phyloP scores from a whole-genome alignment of 2,329 filamentous ascomycete species.

The Fusarium sp. region DNA sequence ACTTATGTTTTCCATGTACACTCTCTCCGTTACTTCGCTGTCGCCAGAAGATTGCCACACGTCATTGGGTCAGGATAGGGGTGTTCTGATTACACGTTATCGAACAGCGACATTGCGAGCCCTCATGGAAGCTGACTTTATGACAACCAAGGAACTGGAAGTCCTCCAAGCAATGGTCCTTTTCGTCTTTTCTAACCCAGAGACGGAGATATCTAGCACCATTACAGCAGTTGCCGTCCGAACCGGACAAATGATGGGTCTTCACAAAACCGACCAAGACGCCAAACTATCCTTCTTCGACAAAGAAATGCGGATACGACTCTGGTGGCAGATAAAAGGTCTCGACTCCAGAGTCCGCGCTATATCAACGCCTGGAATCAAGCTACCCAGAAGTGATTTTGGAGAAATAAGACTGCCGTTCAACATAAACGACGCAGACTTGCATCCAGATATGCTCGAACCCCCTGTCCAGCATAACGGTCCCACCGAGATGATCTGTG shows the following conservation, averaged over 20 bases:
- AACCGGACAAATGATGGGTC: slow-evolving; percentile 44
- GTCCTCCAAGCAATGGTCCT: slow-evolving; percentile 48
- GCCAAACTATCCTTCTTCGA: slow-evolving; percentile 39
- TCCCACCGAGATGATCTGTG: slow-evolving; percentile 67
- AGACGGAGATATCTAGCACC: slow-evolving; percentile 44
- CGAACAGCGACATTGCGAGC: slow-evolving; percentile 42
- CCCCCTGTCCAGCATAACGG: slow-evolving; percentile 58
- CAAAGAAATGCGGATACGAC: slow-evolving; percentile 44
- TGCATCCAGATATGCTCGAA: slow-evolving; percentile 61
- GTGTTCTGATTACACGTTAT: slow-evolving; percentile 36
- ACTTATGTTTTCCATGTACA: slow-evolving; percentile 47
- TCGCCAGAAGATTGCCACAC: slow-evolving; percentile 29
- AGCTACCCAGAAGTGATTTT: slow-evolving; percentile 12
- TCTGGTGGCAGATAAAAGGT: slow-evolving; percentile 46
- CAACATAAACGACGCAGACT: slow-evolving; percentile 66
- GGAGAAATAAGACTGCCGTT: slow-evolving; percentile 55
- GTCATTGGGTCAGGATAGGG: slow-evolving; percentile 30
- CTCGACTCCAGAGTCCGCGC: slow-evolving; percentile 32
- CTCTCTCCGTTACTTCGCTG: slow-evolving; percentile 41
- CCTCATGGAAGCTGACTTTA: slow-evolving; percentile 42
- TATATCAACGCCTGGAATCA: slow-evolving; percentile 5
- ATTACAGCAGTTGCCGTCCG: slow-evolving; percentile 40
- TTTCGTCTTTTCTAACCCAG: slow-evolving; percentile 47
- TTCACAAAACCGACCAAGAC: slow-evolving; percentile 29
- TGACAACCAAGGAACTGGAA: slow-evolving; percentile 46